Percentiles rank a stretch among this genome's conserved stretches.
Conservation (phyloP, 805 yeast species). For the Torulaspora indica region DNA sequence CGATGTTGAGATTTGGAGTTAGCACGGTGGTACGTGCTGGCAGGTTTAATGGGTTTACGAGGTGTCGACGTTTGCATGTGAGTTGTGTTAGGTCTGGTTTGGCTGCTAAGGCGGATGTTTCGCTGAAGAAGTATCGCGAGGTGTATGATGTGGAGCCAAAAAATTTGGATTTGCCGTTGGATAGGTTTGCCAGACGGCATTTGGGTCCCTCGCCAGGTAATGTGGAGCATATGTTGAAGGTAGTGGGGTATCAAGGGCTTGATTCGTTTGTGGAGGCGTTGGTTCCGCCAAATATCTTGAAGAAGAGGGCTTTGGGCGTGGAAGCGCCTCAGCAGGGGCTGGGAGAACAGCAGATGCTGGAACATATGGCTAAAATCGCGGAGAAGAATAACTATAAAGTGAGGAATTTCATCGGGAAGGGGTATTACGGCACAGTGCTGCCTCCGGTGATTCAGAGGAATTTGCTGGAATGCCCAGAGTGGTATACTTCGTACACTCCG, state of each 20-base stretch:
- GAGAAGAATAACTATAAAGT: conserved; percentile 60
- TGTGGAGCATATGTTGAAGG: conserved; percentile 58
- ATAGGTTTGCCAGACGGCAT: conserved; percentile 86
- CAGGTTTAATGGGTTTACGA: not conserved
- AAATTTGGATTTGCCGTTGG: conserved; percentile 43
- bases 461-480: conserved; percentile 86
- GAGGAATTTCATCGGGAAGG: conserved; percentile 84
- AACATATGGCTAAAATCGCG: conserved; percentile 64
- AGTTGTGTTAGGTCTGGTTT: not conserved
- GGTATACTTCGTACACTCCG: conserved; percentile 99
- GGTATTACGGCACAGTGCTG: conserved; percentile 82
- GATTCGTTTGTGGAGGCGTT: conserved; percentile 66
- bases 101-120: conserved; percentile 41
- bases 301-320: conserved; percentile 61
- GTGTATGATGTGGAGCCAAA: conserved; percentile 41
- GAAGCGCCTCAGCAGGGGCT: conserved; percentile 63
- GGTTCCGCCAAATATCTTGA: conserved; percentile 71
- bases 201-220: conserved; percentile 72
- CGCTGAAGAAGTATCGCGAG: conserved; percentile 47
- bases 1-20: conserved; percentile 6
- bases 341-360: conserved; percentile 76
- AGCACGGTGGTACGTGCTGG: conserved; percentile 1
- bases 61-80: not conserved
- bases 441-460: conserved; percentile 95
- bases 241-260: conserved; percentile 61